phyloP scores from a whole-genome alignment of 164 flowering plant genomes.

The Vitis labrusca region DNA sequence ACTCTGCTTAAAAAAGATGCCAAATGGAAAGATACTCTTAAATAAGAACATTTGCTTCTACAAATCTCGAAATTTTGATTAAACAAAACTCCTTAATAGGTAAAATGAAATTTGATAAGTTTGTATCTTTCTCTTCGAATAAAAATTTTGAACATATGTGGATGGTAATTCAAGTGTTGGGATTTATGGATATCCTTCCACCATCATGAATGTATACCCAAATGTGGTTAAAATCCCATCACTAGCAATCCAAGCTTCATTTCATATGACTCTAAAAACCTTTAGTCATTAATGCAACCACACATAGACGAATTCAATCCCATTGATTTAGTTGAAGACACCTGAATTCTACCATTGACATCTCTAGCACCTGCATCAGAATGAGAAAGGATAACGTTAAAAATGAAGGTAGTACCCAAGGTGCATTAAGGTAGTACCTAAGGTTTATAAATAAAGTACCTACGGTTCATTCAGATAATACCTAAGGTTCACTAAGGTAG shows the following conservation, averaged over 20 bases:
- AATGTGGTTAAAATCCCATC: neutral
- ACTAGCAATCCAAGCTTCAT: too few species aligned
- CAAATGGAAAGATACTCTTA: neutral
- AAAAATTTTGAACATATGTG: neutral
- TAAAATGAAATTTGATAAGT: neutral
- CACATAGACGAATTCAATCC: neutral
- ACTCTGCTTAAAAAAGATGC: neutral
- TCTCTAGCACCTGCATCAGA: slow-evolving; percentile 42
- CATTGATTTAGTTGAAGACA: slow-evolving; percentile 14
- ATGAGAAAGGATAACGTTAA: neutral
- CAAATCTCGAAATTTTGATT: neutral
- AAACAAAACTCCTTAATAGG: neutral
- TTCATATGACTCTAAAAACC: neutral
- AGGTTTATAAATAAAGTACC: too few species aligned
- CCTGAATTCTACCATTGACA: slow-evolving; percentile 65
- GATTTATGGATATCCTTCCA: too few species aligned
- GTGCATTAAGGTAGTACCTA: too few species aligned
- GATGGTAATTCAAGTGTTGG: too few species aligned
- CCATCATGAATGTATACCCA: too few species aligned
- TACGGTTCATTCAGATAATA: too few species aligned
- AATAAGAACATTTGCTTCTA: neutral
- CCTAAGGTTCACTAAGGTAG: too few species aligned
- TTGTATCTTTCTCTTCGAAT: neutral
- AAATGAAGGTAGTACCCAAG: too few species aligned
- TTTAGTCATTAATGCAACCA: neutral